Percentiles rank a stretch among this genome's conserved stretches.
phyloP scores from a whole-genome alignment of 2,329 filamentous ascomycete species.

The Ophiostoma fasciatum region DNA sequence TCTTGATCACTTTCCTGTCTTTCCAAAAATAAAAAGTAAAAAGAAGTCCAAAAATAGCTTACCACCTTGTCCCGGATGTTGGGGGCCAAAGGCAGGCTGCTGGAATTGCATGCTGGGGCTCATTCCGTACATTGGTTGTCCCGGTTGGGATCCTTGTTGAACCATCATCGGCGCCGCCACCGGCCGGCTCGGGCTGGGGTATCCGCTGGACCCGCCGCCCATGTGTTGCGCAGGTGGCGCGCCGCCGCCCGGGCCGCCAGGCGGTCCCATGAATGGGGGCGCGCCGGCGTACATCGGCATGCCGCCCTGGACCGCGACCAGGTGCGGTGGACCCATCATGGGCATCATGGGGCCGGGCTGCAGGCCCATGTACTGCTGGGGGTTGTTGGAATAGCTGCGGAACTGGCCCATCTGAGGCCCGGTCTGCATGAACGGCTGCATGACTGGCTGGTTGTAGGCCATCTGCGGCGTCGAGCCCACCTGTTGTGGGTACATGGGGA shows the following conservation, averaged over 20 bases:
- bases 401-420: constrained; percentile 56
- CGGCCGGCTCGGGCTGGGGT: constrained; percentile 73
- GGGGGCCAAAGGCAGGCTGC: constrained; percentile 56
- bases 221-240: no score
- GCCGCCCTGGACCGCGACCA: constrained; percentile 56
- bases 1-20: no score
- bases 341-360: constrained; percentile 58
- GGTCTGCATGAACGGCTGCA: constrained; percentile 54
- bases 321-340: constrained; percentile 75
- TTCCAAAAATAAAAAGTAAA: not conserved
- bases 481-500: constrained; percentile 53
- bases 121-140: constrained; percentile 65
- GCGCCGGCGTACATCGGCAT: constrained; percentile 67
- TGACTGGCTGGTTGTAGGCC: constrained; percentile 56
- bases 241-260: no score
- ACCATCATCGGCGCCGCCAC: constrained; percentile 73
- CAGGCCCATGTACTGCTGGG: constrained; percentile 60
- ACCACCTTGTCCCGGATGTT: constrained; percentile 55
- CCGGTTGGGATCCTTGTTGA: constrained; percentile 86
- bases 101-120: constrained; percentile 60
- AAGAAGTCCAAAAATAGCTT: constrained; percentile 27
- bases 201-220: constrained; percentile 62
- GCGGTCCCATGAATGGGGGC: constrained; percentile 50
- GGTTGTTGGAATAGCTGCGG: constrained; percentile 55
- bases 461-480: constrained; percentile 57